Conservation (phyloP, 2,329 filamentous ascomycete genomes). For the Xylariaceae sp. region DNA sequence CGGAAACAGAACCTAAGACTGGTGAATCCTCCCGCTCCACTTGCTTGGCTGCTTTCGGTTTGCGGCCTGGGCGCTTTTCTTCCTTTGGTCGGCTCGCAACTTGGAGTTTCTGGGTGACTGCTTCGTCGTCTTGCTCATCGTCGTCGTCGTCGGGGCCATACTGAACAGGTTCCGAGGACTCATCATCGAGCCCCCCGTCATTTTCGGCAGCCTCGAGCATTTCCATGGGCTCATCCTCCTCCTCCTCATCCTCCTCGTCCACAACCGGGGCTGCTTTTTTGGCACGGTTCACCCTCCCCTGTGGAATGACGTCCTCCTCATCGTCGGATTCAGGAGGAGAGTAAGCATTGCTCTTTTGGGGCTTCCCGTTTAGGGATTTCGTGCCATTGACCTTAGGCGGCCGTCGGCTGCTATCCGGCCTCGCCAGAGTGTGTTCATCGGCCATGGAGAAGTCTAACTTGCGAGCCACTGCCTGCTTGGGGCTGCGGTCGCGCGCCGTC, state of each 20-base stretch:
- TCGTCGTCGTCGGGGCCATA: conserved; percentile 14
- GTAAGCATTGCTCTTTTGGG: conserved; percentile 11
- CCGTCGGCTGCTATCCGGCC: conserved; percentile 13
- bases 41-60: conserved; percentile 16
- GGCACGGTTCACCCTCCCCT: conserved; percentile 8
- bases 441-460: conserved; percentile 42
- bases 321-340: conserved; percentile 12
- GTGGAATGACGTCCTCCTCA: conserved; percentile 22
- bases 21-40: conserved; percentile 14
- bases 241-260: conserved; percentile 17
- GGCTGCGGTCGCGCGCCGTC: conserved; percentile 20
- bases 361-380: conserved; percentile 14
- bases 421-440: conserved; percentile 12
- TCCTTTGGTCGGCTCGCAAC: conserved; percentile 17
- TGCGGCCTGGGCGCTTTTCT: conserved; percentile 18
- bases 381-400: conserved; percentile 19
- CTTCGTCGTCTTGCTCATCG: conserved; percentile 17
- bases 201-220: conserved; percentile 17
- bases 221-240: conserved; percentile 18
- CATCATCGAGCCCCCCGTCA: conserved; percentile 7
- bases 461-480: conserved; percentile 39
- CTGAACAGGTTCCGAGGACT: conserved; percentile 7
- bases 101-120: conserved; percentile 11
- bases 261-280: conserved; percentile 5
- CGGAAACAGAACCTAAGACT: too few species aligned